phyloP scores from a whole-genome alignment of 805 yeast species.

The Torulaspora gathmanii region DNA sequence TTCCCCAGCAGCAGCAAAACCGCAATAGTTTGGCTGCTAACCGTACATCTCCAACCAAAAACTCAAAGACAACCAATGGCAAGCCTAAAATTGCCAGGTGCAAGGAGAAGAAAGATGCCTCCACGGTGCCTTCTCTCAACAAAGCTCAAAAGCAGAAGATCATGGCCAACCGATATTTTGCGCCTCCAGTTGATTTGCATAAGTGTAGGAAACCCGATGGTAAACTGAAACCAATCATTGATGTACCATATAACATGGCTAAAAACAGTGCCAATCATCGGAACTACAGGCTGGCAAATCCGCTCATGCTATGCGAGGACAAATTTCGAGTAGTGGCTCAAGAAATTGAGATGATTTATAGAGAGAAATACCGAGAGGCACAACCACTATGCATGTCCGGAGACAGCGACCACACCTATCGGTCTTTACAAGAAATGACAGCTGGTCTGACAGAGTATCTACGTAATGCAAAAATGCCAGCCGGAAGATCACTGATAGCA shows the following conservation, averaged over 20 bases:
- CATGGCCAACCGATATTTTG: constrained; percentile 10
- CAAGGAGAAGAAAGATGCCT: constrained; percentile 8
- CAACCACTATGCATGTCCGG: constrained; percentile 18
- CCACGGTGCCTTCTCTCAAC: not conserved
- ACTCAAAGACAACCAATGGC: not conserved
- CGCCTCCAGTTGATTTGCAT: constrained; percentile 13
- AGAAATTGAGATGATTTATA: constrained; percentile 13
- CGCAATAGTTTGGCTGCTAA: not conserved
- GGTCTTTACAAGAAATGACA: constrained; percentile 11
- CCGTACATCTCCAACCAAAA: constrained; percentile 1
- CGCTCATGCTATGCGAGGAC: constrained; percentile 7
- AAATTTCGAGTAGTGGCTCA: constrained; percentile 5
- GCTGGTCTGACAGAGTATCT: constrained; percentile 3
- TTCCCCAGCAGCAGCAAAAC: not conserved
- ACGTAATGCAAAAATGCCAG: constrained; percentile 4
- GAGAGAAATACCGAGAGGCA: constrained; percentile 6
- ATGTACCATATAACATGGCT: constrained; percentile 9
- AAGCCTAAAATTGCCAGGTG: constrained; percentile 4
- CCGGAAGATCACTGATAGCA: constrained; percentile 10
- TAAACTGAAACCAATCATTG: constrained; percentile 17
- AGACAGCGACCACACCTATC: constrained; percentile 6
- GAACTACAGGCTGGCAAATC: constrained; percentile 15
- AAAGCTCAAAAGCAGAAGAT: constrained; percentile 1
- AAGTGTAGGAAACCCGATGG: constrained; percentile 7
- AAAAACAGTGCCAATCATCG: constrained; percentile 1